phyloP scores from a whole-genome alignment of 2,329 filamentous ascomycete genomes.

The Sporothrix pseudoabietina region DNA sequence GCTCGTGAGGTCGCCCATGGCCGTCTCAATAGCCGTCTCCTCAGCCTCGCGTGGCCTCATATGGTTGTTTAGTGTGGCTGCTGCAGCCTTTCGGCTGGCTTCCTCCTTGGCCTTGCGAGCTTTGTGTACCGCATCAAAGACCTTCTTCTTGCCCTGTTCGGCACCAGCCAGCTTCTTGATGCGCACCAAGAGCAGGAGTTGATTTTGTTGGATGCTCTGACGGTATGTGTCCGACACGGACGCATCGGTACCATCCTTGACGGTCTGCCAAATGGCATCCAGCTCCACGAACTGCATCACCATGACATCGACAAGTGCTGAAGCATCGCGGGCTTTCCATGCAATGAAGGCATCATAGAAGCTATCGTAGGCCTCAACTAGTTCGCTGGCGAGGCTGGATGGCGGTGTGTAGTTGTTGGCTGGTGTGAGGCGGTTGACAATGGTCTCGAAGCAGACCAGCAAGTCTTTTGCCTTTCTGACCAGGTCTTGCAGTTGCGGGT shows the following conservation, averaged over 20 bases:
- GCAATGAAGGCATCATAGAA: slow-evolving; percentile 80
- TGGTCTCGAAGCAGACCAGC: slow-evolving; percentile 75
- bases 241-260: slow-evolving; percentile 75
- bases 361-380: slow-evolving; percentile 70
- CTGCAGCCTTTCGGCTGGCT: slow-evolving; percentile 63
- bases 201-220: slow-evolving; percentile 78
- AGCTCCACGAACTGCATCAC: slow-evolving; percentile 83
- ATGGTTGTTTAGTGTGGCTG: slow-evolving; percentile 52
- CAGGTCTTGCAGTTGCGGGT: slow-evolving; percentile 68
- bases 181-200: slow-evolving; percentile 74
- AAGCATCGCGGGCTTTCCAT: slow-evolving; percentile 81
- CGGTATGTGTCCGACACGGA: slow-evolving; percentile 75
- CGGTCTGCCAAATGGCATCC: slow-evolving; percentile 79
- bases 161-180: slow-evolving; percentile 77
- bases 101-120: slow-evolving; percentile 61
- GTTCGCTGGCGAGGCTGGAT: slow-evolving; percentile 60
- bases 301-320: slow-evolving; percentile 79
- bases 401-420: slow-evolving; percentile 69
- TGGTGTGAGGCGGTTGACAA: slow-evolving; percentile 64
- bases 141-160: slow-evolving; percentile 70
- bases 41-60: slow-evolving; percentile 69
- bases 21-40: slow-evolving; percentile 43
- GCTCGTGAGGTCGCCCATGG: slow-evolving; percentile 45
- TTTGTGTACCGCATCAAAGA: slow-evolving; percentile 73
- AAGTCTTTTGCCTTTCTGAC: slow-evolving; percentile 77